Base-by-base conservation (phyloP, 192 early-diverging fungal genomes). In the Coemansia sp. region DNA sequence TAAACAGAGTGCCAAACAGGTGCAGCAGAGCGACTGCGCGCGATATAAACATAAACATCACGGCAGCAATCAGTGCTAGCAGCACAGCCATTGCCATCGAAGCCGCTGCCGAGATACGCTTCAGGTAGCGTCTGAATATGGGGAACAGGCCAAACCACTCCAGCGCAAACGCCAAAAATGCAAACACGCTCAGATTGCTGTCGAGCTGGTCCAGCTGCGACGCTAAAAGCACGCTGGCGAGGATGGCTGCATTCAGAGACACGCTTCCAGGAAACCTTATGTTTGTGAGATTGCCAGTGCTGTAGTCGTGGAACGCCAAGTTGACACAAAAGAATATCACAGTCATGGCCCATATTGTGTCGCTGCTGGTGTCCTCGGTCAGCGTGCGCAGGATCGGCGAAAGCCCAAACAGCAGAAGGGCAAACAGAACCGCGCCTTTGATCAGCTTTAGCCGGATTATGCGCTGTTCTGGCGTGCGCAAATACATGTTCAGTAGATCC, bases 171-270 rank as follows among this genome's bases (percentile, higher is more conserved):
- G 89, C 79, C 81, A 97, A 81, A 56, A 99, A 85, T 0, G 88
- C 89, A 84, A 93, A 96, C 1, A 96, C 95, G 73, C 91, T 85
- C n/a, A 88, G 60, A 65, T 96, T 92, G 60, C 88, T 90, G 57
- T 86, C 60, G 16, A 99, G 82, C 56, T 93, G 84, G 55, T 86
- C 60, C 20, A 99, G 82, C 56, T 93, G 84, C 3, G 96, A 97
- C 0, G 94, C 93, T 18, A 99, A 76, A 10, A 99, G 80, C 1
- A 97, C 94, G 14, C 93, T 93, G 0, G 94, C 95, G 74, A 96
- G 96, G 45, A 97, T 92, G 11, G 94, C 95, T 0, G 95, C 93
- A 73, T 97, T 99, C 29, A 96, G 91, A n/a, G 95, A 94, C n/a
- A 97, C 82, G 3, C 95, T 94, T 22, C 95, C 94, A 0, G 95